phyloP scores from a whole-genome alignment of 306 rosid genomes.

The Styphnolobium japonicum region DNA sequence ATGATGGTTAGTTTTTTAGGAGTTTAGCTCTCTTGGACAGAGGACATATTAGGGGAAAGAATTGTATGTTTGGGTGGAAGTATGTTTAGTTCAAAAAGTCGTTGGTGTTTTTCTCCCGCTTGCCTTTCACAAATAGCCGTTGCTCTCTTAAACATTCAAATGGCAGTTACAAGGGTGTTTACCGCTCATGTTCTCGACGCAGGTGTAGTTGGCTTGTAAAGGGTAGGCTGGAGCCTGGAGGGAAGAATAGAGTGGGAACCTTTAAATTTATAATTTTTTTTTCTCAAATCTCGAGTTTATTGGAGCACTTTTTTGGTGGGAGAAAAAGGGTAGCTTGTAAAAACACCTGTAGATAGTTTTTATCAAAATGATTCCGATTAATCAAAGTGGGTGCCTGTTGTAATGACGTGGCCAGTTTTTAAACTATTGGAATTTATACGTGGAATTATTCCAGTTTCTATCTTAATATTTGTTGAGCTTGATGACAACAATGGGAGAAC shows the following conservation, averaged over 20 bases:
- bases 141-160: slow-evolving; percentile 55
- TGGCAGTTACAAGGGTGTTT: slow-evolving; percentile 65
- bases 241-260: slow-evolving; percentile 40
- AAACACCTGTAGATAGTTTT: slow-evolving; percentile 35
- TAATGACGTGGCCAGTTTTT: slow-evolving; percentile 39
- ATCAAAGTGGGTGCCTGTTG: slow-evolving; percentile 24
- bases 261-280: not conserved
- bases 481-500: not conserved
- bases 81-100: slow-evolving; percentile 63
- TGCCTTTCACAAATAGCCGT: slow-evolving; percentile 61
- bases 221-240: slow-evolving; percentile 41
- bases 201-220: slow-evolving; percentile 33
- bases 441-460: slow-evolving; percentile 11
- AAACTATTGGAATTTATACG: slow-evolving; percentile 26
- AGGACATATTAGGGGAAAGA: slow-evolving; percentile 39
- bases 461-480: slow-evolving; percentile 9
- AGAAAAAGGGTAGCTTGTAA: slow-evolving; percentile 24
- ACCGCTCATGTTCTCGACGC: slow-evolving; percentile 39
- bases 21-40: slow-evolving; percentile 53
- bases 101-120: slow-evolving; percentile 48
- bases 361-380: slow-evolving; percentile 31
- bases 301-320: slow-evolving; percentile 34
- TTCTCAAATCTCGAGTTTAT: slow-evolving; percentile 15
- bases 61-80: slow-evolving; percentile 54
- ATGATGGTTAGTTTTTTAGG: slow-evolving; percentile 52